Evolutionary conservation across 2,329 filamentous ascomycete species (phyloP).

Genomic region (Colletotrichum graminicola): DNA sequence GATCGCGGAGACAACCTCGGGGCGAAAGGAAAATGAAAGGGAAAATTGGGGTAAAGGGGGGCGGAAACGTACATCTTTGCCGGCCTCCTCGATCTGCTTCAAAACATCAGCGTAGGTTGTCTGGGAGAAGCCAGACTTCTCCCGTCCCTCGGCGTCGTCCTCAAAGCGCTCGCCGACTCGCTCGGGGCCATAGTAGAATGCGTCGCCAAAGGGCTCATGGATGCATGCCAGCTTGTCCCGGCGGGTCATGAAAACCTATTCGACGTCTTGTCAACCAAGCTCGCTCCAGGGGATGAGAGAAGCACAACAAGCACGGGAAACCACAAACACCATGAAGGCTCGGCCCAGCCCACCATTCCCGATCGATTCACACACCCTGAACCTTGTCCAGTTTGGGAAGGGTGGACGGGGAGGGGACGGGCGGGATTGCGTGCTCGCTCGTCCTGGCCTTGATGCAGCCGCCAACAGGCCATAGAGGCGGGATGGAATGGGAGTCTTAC

Average conservation of each 20-base stretch:
- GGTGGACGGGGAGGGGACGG: constrained; percentile 1
- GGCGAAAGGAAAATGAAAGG: constrained; percentile 41
- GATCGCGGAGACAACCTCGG: not conserved
- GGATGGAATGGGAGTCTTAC: constrained; percentile 62
- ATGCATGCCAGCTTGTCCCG: constrained; percentile 83
- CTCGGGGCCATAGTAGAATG: constrained; percentile 96
- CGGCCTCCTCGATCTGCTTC: constrained; percentile 78
- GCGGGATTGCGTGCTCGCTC: constrained; percentile 27
- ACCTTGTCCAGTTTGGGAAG: constrained; percentile 30
- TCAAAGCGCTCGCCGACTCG: constrained; percentile 84
- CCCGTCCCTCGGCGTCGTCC: constrained; percentile 68
- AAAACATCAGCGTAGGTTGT: constrained; percentile 84
- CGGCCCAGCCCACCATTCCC: not conserved
- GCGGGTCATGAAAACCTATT: constrained; percentile 95
- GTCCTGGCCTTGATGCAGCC: not conserved
- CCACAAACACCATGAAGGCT: constrained; percentile 7
- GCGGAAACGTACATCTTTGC: constrained; percentile 73
- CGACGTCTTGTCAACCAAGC: constrained; percentile 22
- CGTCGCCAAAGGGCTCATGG: constrained; percentile 97
- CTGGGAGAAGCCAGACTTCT: constrained; percentile 74
- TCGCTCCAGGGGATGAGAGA: not conserved
- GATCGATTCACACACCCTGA: constrained; percentile 33
- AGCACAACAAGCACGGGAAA: not conserved
- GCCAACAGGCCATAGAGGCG: constrained; percentile 27
- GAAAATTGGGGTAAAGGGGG: constrained; percentile 43